Conservation (phyloP, 176 grass and related monocot species). For the Musa acuminata region DNA sequence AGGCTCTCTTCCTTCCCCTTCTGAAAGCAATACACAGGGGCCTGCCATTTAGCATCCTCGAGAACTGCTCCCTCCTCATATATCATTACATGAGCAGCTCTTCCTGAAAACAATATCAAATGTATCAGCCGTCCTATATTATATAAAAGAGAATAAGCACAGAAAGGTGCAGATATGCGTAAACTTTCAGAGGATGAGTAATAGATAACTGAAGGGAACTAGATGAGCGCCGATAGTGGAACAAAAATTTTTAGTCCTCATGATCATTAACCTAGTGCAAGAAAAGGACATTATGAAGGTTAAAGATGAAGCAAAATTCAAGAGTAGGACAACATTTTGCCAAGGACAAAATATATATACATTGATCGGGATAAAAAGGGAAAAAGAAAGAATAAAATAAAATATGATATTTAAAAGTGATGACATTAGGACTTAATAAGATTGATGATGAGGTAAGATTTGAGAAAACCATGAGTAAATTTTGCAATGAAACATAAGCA, state of each 20-base stretch:
- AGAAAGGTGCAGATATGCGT: too few relatives aligned
- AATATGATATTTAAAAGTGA: too few relatives aligned
- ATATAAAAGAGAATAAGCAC: neutral
- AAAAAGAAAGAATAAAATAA: neutral
- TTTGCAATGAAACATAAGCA: neutral
- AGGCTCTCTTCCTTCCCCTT: neutral
- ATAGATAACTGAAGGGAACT: too few relatives aligned
- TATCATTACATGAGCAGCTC: conserved; percentile 37
- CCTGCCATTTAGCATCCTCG: conserved; percentile 38
- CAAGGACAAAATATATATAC: too few relatives aligned
- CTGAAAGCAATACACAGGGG: conserved; percentile 29
- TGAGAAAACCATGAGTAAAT: neutral
- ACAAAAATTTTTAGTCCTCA: neutral
- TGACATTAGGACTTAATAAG: neutral
- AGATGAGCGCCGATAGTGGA: too few relatives aligned
- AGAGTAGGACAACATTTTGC: too few relatives aligned
- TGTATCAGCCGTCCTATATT: neutral
- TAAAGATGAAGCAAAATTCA: too few relatives aligned
- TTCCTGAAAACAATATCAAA: conserved; percentile 18
- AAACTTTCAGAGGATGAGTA: too few relatives aligned
- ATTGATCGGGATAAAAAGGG: neutral
- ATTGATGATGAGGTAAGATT: neutral
- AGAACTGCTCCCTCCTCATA: conserved; percentile 34
- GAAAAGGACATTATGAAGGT: too few relatives aligned
- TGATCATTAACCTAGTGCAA: neutral